Evolutionary conservation across 306 rosid species (phyloP).

Genomic region (Quercus alba): DNA sequence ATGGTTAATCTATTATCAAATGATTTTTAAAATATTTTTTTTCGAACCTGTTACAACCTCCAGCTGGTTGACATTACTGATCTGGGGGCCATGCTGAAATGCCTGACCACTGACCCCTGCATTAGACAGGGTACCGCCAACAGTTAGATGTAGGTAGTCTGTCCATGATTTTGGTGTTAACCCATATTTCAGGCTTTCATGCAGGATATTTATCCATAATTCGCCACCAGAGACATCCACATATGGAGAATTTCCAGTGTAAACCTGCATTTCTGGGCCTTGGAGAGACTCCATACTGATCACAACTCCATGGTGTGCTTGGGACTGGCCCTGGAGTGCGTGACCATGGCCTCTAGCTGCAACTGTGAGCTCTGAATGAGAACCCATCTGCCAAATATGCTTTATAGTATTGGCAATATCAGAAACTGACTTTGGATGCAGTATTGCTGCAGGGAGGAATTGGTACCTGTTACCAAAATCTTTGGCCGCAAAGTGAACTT

Average conservation of each 20-base stretch:
- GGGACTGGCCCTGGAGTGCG: conserved; percentile 92
- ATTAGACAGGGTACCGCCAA: conserved; percentile 95
- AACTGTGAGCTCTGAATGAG: conserved; percentile 67
- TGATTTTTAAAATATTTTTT: not conserved
- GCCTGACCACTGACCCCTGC: conserved; percentile 98
- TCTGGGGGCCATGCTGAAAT: conserved; percentile 93
- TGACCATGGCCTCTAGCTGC: conserved; percentile 99
- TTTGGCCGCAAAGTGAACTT: conserved; percentile 55
- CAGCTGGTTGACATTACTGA: conserved; percentile 86
- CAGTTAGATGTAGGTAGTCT: conserved; percentile 85
- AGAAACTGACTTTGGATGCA: conserved; percentile 71
- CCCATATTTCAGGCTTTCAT: conserved; percentile 75
- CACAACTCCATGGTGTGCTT: conserved; percentile 76
- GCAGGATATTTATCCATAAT: conserved; percentile 87
- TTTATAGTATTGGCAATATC: conserved; percentile 64
- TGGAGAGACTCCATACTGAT: conserved; percentile 82
- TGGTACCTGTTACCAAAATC: conserved; percentile 88
- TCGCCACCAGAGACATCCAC: conserved; percentile 90
- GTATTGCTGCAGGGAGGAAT: conserved; percentile 61
- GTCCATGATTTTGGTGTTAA: conserved; percentile 97
- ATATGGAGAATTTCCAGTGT: conserved; percentile 43
- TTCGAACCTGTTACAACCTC: conserved; percentile 94
- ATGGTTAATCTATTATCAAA: not conserved
- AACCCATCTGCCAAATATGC: conserved; percentile 81
- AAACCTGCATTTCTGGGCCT: conserved; percentile 48